A percentile compares a stretch with the other conserved stretches of the same genome.
Conservation (phyloP, 164 flowering plant species). For the Vitis vinifera region DNA sequence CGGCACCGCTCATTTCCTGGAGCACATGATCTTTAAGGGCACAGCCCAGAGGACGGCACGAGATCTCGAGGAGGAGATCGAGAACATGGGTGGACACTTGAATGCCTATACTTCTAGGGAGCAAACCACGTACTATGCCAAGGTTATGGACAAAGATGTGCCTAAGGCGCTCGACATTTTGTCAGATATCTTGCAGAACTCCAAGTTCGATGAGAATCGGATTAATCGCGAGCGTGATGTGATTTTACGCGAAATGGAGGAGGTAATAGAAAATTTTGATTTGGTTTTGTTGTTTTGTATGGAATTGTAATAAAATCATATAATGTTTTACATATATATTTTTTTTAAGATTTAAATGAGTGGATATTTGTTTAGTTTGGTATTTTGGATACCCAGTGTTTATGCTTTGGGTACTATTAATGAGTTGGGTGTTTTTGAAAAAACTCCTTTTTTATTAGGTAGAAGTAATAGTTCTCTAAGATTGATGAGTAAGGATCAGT, state of each 20-base stretch:
- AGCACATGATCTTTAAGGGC: slow-evolving; percentile 90
- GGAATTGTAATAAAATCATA: too few relatives aligned
- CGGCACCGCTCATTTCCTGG: slow-evolving; percentile 89
- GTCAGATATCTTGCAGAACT: slow-evolving; percentile 80
- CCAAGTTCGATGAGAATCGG: slow-evolving; percentile 49
- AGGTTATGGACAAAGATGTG: slow-evolving; percentile 65
- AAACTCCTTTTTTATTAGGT: too few relatives aligned
- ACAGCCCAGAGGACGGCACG: slow-evolving; percentile 55
- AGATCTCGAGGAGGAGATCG: slow-evolving; percentile 75
- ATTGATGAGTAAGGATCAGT: too few relatives aligned
- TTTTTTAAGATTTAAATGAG: too few relatives aligned
- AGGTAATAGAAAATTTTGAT: slow-evolving; percentile 34
- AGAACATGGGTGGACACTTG: slow-evolving; percentile 85
- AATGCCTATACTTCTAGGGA: slow-evolving; percentile 89
- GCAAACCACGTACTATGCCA: slow-evolving; percentile 84
- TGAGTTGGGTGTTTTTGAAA: too few relatives aligned
- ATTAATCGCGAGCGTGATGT: slow-evolving; percentile 68
- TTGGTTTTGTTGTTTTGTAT: neutral
- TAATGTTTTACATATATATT: neutral
- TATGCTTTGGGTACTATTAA: too few relatives aligned
- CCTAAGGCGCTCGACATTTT: slow-evolving; percentile 59
- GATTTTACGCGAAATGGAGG: slow-evolving; percentile 80
- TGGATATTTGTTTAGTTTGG: too few relatives aligned
- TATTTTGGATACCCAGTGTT: too few relatives aligned
- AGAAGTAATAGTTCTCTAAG: too few relatives aligned